Conservation (phyloP, 2,329 filamentous ascomycete species). For the Periconia macrospinosa region DNA sequence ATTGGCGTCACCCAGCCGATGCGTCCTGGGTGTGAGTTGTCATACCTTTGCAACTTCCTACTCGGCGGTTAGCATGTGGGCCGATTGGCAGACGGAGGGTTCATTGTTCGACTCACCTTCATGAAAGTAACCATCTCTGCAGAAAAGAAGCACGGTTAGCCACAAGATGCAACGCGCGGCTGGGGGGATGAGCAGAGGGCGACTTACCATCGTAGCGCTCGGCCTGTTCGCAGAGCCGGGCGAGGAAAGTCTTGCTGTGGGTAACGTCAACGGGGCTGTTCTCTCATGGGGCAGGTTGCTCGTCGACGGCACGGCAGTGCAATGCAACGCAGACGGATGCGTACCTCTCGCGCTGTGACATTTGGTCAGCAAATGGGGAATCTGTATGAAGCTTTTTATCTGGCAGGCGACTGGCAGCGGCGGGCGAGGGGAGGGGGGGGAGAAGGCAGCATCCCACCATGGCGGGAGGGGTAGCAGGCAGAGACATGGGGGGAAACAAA, state of each 20-base stretch:
- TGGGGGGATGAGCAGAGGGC: constrained; percentile 11
- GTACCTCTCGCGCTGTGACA: constrained; percentile 55
- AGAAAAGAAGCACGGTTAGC: constrained; percentile 36
- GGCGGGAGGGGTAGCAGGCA: constrained; percentile 31
- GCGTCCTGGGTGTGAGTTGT: constrained; percentile 21
- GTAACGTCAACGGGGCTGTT: constrained; percentile 28
- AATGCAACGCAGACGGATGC: constrained; percentile 1
- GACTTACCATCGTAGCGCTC: constrained; percentile 94
- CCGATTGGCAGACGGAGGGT: neutral
- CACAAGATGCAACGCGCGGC: constrained; percentile 13
- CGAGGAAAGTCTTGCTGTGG: constrained; percentile 88
- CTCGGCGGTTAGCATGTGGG: constrained; percentile 40
- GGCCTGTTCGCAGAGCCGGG: constrained; percentile 99
- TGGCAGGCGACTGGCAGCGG: neutral
- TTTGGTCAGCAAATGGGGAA: constrained; percentile 32
- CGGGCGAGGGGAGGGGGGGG: neutral
- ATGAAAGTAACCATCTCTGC: constrained; percentile 97
- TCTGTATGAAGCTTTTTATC: neutral
- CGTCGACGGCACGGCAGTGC: constrained; percentile 13
- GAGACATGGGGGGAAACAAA: constrained; percentile 52
- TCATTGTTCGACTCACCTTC: constrained; percentile 65
- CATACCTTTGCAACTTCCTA: constrained; percentile 91
- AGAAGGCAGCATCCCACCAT: constrained; percentile 38
- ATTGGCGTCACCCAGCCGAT: constrained; percentile 11
- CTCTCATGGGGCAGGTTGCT: neutral